phyloP scores from a whole-genome alignment of 139 green algal genomes.

The Coelastrella sp. region DNA sequence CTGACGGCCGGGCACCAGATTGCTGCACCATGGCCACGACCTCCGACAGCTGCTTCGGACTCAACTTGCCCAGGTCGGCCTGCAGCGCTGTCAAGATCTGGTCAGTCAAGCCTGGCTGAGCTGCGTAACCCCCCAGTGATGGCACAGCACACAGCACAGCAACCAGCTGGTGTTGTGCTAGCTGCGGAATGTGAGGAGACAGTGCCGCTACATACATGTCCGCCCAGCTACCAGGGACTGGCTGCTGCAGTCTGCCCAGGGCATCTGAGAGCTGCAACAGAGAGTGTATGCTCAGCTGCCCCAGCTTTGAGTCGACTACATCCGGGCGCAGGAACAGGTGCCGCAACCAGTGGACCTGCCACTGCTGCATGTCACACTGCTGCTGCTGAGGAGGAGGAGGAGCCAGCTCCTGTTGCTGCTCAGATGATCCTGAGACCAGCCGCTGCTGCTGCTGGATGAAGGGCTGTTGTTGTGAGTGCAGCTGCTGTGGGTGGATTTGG shows the following conservation, averaged over 20 bases:
- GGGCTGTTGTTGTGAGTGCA: neutral
- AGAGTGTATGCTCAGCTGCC: neutral
- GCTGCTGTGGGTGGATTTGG: neutral
- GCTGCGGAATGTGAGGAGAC: neutral
- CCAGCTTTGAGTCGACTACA: neutral
- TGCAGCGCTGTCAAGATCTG: neutral
- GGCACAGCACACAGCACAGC: slow-evolving; percentile 19
- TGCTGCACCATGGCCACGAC: neutral
- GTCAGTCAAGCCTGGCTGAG: neutral
- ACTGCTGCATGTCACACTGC: neutral
- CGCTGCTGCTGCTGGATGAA: slow-evolving; percentile 5
- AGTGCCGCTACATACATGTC: slow-evolving; percentile 5
- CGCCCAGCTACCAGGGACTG: neutral
- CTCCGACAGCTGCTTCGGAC: slow-evolving; percentile 23
- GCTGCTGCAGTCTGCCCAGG: slow-evolving; percentile 25
- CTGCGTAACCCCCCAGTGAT: neutral
- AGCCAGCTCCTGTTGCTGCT: neutral
- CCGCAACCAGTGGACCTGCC: slow-evolving; percentile 11
- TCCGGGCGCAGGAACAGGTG: neutral
- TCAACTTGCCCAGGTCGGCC: neutral
- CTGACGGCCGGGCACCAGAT: neutral
- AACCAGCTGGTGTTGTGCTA: slow-evolving; percentile 1
- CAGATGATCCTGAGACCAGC: neutral
- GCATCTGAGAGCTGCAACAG: slow-evolving; percentile 25
- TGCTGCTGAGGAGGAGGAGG: neutral